Percentiles rank a stretch among this genome's conserved stretches.
Conservation (phyloP, 345 rosid genomes). For the Sonneratia caseolaris region DNA sequence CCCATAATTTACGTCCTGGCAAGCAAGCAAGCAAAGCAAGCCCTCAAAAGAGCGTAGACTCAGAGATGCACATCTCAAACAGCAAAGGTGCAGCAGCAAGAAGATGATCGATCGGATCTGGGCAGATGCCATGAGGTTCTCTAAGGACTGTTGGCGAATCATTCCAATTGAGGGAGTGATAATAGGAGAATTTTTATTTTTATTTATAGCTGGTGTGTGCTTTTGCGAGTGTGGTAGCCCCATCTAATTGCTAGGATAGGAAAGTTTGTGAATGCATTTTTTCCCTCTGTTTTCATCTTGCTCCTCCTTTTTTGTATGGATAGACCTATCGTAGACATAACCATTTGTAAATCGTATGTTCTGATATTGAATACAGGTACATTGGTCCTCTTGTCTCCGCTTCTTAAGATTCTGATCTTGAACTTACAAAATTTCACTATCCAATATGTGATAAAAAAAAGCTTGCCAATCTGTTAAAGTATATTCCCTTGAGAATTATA, state of each 20-base stretch:
- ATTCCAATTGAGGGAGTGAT: too few species aligned
- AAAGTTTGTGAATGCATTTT: too few species aligned
- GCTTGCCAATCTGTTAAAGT: too few species aligned
- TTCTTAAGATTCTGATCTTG: neutral
- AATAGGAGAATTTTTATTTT: too few species aligned
- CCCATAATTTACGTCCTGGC: neutral
- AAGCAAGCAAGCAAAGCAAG: neutral
- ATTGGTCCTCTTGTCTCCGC: neutral
- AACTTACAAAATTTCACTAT: too few species aligned
- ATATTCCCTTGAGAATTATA: too few species aligned
- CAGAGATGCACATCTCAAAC: neutral
- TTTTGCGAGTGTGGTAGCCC: too few species aligned
- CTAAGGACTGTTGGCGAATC: neutral
- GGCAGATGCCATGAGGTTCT: neutral
- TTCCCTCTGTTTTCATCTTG: too few species aligned
- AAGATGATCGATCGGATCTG: neutral
- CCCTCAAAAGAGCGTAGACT: neutral
- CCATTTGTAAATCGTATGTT: neutral
- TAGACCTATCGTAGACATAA: neutral
- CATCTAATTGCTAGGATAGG: too few species aligned
- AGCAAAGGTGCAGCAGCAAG: neutral
- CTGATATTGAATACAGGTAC: neutral
- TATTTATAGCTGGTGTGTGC: too few species aligned
- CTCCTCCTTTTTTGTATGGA: too few species aligned
- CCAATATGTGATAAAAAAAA: too few species aligned